Evolutionary conservation across 208 protist species (phyloP).

Genomic region (Trypanosomatidae sp.): DNA sequence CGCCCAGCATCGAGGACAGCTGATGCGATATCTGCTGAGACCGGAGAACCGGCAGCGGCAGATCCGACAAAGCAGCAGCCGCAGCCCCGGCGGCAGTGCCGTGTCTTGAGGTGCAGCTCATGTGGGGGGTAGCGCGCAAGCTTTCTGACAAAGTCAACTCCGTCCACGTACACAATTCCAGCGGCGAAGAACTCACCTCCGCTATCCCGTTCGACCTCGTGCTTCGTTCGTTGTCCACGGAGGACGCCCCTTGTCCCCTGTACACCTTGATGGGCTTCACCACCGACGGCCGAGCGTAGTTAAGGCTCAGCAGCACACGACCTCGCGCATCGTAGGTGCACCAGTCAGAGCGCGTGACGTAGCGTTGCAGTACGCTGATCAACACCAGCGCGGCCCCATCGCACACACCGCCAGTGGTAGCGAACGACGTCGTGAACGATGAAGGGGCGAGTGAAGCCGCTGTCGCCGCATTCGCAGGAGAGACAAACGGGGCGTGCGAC

Average conservation of each 20-base stretch:
- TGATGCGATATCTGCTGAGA: background rate
- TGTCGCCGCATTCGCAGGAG: background rate
- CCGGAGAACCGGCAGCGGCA: background rate
- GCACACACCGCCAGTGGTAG: background rate
- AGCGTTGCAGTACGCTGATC: constrained; percentile 41
- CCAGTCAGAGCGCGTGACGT: constrained; percentile 46
- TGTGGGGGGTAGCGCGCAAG: constrained; percentile 1
- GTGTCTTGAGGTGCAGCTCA: background rate
- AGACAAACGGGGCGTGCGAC: background rate
- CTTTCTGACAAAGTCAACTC: constrained; percentile 32
- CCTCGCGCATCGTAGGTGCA: constrained; percentile 19
- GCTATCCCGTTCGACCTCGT: background rate
- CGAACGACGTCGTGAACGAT: background rate
- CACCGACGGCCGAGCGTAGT: constrained; percentile 31
- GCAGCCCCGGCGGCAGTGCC: background rate
- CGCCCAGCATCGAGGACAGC: constrained; percentile 25
- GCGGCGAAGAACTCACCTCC: background rate
- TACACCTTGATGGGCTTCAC: constrained; percentile 54
- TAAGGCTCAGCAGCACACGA: constrained; percentile 40
- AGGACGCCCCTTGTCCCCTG: background rate
- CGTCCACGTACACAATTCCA: constrained; percentile 15
- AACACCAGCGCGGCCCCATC: background rate
- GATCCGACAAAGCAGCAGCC: background rate
- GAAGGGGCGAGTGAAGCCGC: background rate
- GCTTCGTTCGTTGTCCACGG: background rate